A percentile compares a stretch with the other conserved stretches of the same genome.
Evolutionary conservation across 1,284 basidiomycete species (phyloP).

Genomic region (Melanopsichium pennsylvanicum): DNA sequence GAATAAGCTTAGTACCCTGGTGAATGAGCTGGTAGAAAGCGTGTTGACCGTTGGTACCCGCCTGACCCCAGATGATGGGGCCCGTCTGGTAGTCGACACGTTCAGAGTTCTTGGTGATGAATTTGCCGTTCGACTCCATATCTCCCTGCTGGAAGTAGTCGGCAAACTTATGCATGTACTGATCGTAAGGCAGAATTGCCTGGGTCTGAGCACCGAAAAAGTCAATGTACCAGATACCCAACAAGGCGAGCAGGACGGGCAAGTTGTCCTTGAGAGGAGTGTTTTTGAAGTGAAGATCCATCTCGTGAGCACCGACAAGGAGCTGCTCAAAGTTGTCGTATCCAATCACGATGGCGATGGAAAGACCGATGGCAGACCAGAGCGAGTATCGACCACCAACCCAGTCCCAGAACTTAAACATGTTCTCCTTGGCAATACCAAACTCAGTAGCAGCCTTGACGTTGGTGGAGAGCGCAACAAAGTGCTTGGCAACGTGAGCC

Average conservation of each 20-base stretch:
- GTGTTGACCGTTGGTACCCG: conserved; percentile 97
- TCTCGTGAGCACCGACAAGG: conserved; percentile 90
- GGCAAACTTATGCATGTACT: conserved; percentile 98
- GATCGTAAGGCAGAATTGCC: conserved; percentile 93
- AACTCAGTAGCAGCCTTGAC: conserved; percentile 92
- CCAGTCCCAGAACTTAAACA: conserved; percentile 99
- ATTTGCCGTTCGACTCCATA: conserved; percentile 99
- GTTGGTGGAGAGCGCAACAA: conserved; percentile 97
- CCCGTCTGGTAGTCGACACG: conserved; percentile 96
- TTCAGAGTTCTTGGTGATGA: conserved; percentile 88
- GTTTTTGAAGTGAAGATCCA: conserved; percentile 95
- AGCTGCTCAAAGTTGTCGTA: conserved; percentile 92
- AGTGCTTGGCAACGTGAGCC: conserved; percentile 95
- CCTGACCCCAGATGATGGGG: conserved; percentile 98
- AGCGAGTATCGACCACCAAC: conserved; percentile 97
- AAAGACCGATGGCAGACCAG: conserved; percentile 97
- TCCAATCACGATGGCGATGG: conserved; percentile 90
- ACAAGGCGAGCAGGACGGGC: conserved; percentile 86
- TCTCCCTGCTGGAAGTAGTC: conserved; percentile 99
- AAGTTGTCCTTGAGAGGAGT: conserved; percentile 89
- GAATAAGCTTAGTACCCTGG: conserved; percentile 76
- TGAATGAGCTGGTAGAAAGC: conserved; percentile 99
- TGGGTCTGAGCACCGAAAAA: conserved; percentile 96
- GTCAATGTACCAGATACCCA: conserved; percentile 98
- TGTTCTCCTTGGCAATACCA: conserved; percentile 89